Conservation (phyloP, 2,329 filamentous ascomycete genomes). For the Cercospora berteroae region DNA sequence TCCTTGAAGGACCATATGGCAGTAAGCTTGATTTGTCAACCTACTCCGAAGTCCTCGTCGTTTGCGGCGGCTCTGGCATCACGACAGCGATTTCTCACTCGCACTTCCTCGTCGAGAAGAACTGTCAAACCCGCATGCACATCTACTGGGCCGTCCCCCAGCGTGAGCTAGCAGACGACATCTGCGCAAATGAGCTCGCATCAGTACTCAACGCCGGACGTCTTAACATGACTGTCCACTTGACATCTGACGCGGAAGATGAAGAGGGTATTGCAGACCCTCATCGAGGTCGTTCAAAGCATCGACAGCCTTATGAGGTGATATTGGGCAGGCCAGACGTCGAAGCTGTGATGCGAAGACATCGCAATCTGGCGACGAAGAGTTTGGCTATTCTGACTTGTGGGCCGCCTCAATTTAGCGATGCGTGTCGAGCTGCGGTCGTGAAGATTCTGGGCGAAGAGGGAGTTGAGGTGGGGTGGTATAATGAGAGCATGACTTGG, state of each 20-base stretch:
- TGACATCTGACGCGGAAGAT: slow-evolving; percentile 19
- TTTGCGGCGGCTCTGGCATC: slow-evolving; percentile 53
- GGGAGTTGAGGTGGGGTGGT: slow-evolving; percentile 23
- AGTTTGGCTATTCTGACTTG: slow-evolving; percentile 25
- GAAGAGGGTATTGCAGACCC: slow-evolving; percentile 2
- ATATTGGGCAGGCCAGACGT: slow-evolving; percentile 25
- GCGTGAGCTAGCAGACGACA: slow-evolving; percentile 19
- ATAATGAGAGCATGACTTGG: slow-evolving; percentile 26
- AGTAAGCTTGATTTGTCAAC: slow-evolving; percentile 42
- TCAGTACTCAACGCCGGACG: slow-evolving; percentile 12
- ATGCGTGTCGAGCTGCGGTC: slow-evolving; percentile 24
- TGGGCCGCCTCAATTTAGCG: slow-evolving; percentile 24
- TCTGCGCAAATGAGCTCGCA: slow-evolving; percentile 23
- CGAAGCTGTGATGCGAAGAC: slow-evolving; percentile 20
- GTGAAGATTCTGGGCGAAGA: slow-evolving; percentile 24
- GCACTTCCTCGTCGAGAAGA: slow-evolving; percentile 15
- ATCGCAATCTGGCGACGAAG: slow-evolving; percentile 12
- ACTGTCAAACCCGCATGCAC: slow-evolving; percentile 14
- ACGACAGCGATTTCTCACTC: slow-evolving; percentile 41
- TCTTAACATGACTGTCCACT: slow-evolving; percentile 25
- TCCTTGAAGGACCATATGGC: slow-evolving; percentile 55
- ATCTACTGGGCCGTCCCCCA: slow-evolving; percentile 26
- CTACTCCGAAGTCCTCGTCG: slow-evolving; percentile 44
- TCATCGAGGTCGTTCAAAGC: neutral
- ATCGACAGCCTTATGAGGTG: slow-evolving; percentile 12